Evolutionary conservation across 2,329 filamentous ascomycete species (phyloP).

Genomic region (Tolypocladium pustulatum): DNA sequence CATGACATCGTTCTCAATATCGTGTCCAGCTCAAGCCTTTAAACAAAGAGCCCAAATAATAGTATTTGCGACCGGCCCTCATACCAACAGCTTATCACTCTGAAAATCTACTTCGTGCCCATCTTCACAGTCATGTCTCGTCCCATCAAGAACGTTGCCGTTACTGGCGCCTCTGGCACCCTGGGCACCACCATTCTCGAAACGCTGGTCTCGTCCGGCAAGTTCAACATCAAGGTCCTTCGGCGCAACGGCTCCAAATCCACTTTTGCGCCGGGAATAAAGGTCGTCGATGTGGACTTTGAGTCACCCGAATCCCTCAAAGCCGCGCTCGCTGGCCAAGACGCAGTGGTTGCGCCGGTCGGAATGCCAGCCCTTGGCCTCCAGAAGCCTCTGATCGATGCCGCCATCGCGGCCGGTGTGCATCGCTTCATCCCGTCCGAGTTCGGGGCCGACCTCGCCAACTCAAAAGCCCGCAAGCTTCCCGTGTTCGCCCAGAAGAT

Average conservation of each 20-base stretch:
- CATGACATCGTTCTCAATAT: neutral
- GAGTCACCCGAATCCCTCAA: constrained; percentile 36
- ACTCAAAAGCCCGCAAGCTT: constrained; percentile 26
- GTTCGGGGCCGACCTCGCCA: constrained; percentile 29
- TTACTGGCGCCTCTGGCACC: constrained; percentile 25
- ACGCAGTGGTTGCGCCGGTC: constrained; percentile 37
- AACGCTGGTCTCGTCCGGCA: constrained; percentile 16
- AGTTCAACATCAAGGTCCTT: constrained; percentile 26
- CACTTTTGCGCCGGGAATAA: constrained; percentile 16
- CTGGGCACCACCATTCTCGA: constrained; percentile 21
- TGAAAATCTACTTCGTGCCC: neutral
- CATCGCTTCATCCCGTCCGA: constrained; percentile 53
- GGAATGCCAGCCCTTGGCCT: constrained; percentile 26
- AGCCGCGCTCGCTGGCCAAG: constrained; percentile 41
- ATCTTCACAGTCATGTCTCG: constrained; percentile 13
- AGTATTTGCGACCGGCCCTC: too few species aligned
- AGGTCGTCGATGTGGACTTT: constrained; percentile 25
- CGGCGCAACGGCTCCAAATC: constrained; percentile 28
- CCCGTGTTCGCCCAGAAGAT: constrained; percentile 43
- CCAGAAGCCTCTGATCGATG: constrained; percentile 39
- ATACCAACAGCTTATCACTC: neutral
- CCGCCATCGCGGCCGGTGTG: constrained; percentile 47
- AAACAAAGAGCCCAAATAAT: too few species aligned
- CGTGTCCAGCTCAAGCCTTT: neutral
- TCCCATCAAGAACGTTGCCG: constrained; percentile 24